Conservation (phyloP, 352 stramenopile genomes). For the Albugo candida region DNA sequence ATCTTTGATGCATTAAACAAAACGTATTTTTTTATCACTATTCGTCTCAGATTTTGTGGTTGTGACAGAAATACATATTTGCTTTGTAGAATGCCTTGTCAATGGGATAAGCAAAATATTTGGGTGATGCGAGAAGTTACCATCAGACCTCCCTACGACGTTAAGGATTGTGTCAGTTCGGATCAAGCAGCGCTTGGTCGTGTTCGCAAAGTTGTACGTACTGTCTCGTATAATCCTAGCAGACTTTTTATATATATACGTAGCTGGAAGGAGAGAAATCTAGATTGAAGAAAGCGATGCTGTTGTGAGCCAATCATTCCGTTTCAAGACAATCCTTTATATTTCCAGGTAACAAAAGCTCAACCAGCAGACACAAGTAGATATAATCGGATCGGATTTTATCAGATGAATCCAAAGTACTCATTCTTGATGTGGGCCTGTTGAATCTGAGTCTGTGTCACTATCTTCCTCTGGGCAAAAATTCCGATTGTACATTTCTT, state of each 20-base stretch:
- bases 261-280: too few relatives aligned
- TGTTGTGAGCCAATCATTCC: too few relatives aligned
- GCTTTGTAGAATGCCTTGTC: conserved; percentile 49
- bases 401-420: too few relatives aligned
- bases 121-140: conserved; percentile 70
- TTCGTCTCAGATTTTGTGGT: background rate
- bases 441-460: conserved; percentile 3
- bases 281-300: too few relatives aligned
- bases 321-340: too few relatives aligned
- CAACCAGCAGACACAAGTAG: too few relatives aligned
- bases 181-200: conserved; percentile 56
- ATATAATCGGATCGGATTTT: too few relatives aligned
- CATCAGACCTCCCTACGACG: conserved; percentile 68
- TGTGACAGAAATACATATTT: background rate
- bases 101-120: conserved; percentile 68
- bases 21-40: conserved; percentile 26
- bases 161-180: conserved; percentile 51
- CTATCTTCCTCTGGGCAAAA: conserved; percentile 32
- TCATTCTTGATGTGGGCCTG: too few relatives aligned
- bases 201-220: conserved; percentile 71
- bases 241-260: too few relatives aligned
- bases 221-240: too few relatives aligned
- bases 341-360: too few relatives aligned
- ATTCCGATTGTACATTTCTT: conserved; percentile 35
- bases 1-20: conserved; percentile 82